Evolutionary conservation across 2,329 filamentous ascomycete genomes (phyloP).

Genomic region (Alternaria dauci): DNA sequence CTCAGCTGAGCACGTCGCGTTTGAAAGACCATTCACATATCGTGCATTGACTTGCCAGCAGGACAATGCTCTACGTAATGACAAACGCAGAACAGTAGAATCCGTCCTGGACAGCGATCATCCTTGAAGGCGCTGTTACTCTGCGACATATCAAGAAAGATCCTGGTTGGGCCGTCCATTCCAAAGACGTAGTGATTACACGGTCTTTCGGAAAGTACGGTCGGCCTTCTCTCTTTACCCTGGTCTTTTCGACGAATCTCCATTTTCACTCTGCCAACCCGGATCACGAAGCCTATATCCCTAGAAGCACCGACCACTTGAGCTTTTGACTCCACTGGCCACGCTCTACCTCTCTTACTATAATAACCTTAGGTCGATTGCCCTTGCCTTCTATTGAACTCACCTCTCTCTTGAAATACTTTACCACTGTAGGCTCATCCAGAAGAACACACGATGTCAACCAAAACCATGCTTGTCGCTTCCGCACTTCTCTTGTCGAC

Average conservation of each 20-base stretch:
- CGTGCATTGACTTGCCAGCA: not conserved
- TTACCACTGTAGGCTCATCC: not conserved
- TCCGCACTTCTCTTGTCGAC: not conserved
- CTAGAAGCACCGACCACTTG: not conserved
- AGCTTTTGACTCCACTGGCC: not conserved
- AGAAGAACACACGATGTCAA: not conserved
- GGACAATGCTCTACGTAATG: not conserved
- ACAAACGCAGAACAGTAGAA: not conserved
- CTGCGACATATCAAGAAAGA: not conserved
- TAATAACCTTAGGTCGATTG: not conserved
- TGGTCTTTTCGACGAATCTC: not conserved
- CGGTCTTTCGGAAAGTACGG: not conserved
- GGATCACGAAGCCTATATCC: not conserved
- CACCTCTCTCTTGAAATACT: not conserved
- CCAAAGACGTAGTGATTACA: not conserved
- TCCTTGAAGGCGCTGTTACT: too few species aligned
- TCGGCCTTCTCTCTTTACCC: not conserved
- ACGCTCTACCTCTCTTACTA: not conserved
- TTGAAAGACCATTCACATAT: not conserved
- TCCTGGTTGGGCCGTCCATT: not conserved
- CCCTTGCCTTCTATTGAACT: not conserved
- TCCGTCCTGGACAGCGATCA: not conserved
- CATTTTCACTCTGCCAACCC: not conserved
- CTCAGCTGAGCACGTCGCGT: constrained; percentile 20
- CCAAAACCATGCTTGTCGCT: not conserved